Evolutionary conservation across 2,329 filamentous ascomycete genomes (phyloP).

Genomic region (Mycogone perniciosa): DNA sequence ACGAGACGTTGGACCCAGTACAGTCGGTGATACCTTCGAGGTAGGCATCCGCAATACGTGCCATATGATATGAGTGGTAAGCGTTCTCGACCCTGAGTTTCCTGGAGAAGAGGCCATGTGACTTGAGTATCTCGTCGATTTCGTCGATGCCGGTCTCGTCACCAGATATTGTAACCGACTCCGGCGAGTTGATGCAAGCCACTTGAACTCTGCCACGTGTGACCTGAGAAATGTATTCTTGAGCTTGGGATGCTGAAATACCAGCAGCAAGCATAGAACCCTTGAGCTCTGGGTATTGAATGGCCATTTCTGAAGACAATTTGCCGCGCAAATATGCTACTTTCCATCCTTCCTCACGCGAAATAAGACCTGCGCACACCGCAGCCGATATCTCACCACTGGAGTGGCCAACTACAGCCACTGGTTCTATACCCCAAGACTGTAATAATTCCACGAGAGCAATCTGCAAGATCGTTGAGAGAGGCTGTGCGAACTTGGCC

Average conservation of each 20-base stretch:
- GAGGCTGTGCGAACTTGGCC: background rate
- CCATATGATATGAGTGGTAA: background rate
- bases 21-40: background rate
- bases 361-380: background rate
- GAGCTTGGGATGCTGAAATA: background rate
- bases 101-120: background rate
- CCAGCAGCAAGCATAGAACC: background rate
- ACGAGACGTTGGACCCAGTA: background rate
- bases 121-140: background rate
- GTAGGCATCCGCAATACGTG: background rate
- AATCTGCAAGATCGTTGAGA: background rate
- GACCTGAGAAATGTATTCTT: background rate
- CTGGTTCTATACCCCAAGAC: background rate
- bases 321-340: background rate
- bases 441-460: background rate
- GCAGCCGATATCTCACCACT: background rate
- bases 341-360: background rate
- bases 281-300: background rate
- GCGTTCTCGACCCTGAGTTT: background rate
- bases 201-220: background rate
- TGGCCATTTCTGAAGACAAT: background rate
- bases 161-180: background rate
- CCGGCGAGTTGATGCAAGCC: background rate
- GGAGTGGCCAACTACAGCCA: background rate
- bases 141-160: background rate